Base-by-base conservation (phyloP, 139 green algal species). In the Nannochloris sp. region DNA sequence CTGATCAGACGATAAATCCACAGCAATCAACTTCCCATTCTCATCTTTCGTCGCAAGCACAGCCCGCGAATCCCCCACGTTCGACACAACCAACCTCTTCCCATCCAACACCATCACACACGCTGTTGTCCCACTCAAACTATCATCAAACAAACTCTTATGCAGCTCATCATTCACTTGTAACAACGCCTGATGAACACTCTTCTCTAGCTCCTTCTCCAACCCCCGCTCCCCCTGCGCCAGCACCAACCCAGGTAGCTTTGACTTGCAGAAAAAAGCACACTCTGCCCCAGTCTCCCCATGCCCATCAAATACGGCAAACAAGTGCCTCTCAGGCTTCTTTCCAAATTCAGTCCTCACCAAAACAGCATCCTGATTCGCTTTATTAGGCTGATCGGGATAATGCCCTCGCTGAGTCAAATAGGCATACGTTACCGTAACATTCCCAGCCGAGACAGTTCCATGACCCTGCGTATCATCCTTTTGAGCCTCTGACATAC, bases 51-150 rank as follows among this genome's bases (percentile, higher is more conserved):
- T n/a, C 25, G 82, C 86, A 25, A 93, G 56, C 20, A 96, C 85
- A 17, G 86, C 85, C 11, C 91, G 76, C 11, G 84, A 93, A 73
- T 97, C 91, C 2, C 91, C 91, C 26, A 97, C 91, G 68, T 98
- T 97, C 11, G 83, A 86, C 0, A 93, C 78, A 50, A 86, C 85
- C 31, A 95, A 56, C 5, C 46, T 84, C 30, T 73, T 61, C 23
- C 76, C 83, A 16, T 77, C 56, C 13, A 97, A 25, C 6, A 96
- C 64, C 12, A 83, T 63, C 0, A 74, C 63, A 49, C 95, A 85
- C 51, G 82, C 90, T 31, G 91, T 98, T 6, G 88, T 96, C 46
- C 91, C 91, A 37, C 69, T 84, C 70, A 91, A 79, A 4, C 69
- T 71, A 69, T 94, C 87, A 53, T 93, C 76, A 8, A 79, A 70